Evolutionary conservation across 2,329 filamentous ascomycete species (phyloP), one percentile per base, ranked within the genome.

Genomic region (Lachnellula cervina): DNA sequence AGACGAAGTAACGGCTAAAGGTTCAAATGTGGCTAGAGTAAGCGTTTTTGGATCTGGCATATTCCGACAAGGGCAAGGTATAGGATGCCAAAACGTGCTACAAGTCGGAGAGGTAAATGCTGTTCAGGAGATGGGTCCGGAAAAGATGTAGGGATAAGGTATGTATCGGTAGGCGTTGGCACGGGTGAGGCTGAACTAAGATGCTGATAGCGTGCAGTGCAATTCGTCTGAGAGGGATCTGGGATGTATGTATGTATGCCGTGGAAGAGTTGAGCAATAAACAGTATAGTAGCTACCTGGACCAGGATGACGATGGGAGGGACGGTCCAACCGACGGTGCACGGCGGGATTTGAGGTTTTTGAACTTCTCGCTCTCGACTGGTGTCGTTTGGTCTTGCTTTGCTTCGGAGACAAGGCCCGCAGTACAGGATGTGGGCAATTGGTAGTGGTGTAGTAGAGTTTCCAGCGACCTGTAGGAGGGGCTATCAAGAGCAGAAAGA

Each of bases 61-160:
- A 28, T 28, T 28, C 28, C 9, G 19, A 13, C 16, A 19, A 44
- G 16, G 28, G 51, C 25, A 46, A 34, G 51, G 19, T 28, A 38
- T 9, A 19, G 14, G 5, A 43, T 53, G 42, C 19, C 42, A 57
- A 60, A 53, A 49, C 58, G 55, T 60, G 55, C 49, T 58, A 56
- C 54, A 46, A 55, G 55, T 60, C 58, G 55, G 52, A 49, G 54
- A 34, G 42, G 38, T 42, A 53, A 32, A 40, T 35, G 50, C 28
- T n/a, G 14, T 17, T 32, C 21, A 45, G 38, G 49, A 35, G 35
- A 25, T 40, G 17, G 38, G 38, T n/a, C 19, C 28, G 14, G 49
- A 14, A 44, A 7, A 21, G 23, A 51, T 44, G n/a, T 51, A 42
- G 49, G 19, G 23, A 44, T 14, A 34, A 51, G 34, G 38, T 25